Evolutionary conservation across 169 alveolate genomes (phyloP).

Genomic region (Theileria sp.): DNA sequence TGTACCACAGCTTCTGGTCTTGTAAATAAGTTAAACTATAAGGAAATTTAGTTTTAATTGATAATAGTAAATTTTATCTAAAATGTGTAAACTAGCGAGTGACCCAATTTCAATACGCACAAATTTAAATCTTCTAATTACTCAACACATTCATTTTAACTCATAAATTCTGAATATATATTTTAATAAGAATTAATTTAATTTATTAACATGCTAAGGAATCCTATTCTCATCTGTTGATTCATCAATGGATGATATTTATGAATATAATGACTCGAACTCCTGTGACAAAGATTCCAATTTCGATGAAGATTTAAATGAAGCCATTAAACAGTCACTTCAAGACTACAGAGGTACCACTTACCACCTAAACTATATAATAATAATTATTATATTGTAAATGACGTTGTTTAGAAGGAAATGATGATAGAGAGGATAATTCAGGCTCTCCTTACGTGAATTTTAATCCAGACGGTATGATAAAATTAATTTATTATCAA

Average conservation of each 20-base stretch:
- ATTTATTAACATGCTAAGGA: not conserved
- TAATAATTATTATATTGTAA: not conserved
- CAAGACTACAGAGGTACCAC: conserved; percentile 15
- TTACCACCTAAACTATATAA: not conserved
- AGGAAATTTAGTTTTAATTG: conserved; percentile 19
- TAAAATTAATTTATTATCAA: no score
- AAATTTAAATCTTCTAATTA: not conserved
- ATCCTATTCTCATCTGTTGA: not conserved
- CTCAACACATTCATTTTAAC: not conserved
- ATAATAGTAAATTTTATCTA: no score
- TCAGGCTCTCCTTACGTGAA: conserved; percentile 3
- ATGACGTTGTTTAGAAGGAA: not conserved
- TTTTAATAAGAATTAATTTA: no score
- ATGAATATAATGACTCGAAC: not conserved
- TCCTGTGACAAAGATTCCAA: conserved; percentile 3
- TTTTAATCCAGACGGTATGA: conserved; percentile 8
- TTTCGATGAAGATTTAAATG: conserved; percentile 30
- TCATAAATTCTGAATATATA: not conserved
- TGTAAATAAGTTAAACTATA: conserved; percentile 21
- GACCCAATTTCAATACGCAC: not conserved
- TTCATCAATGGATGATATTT: conserved; percentile 5
- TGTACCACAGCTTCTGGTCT: conserved; percentile 63
- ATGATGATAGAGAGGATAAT: not conserved
- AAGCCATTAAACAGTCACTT: conserved; percentile 43
- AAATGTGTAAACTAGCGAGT: not conserved